A percentile compares a stretch with the other conserved stretches of the same genome.
phyloP scores from a whole-genome alignment of 192 early-diverging fungal genomes.

The Hyaloraphidium curvatum region DNA sequence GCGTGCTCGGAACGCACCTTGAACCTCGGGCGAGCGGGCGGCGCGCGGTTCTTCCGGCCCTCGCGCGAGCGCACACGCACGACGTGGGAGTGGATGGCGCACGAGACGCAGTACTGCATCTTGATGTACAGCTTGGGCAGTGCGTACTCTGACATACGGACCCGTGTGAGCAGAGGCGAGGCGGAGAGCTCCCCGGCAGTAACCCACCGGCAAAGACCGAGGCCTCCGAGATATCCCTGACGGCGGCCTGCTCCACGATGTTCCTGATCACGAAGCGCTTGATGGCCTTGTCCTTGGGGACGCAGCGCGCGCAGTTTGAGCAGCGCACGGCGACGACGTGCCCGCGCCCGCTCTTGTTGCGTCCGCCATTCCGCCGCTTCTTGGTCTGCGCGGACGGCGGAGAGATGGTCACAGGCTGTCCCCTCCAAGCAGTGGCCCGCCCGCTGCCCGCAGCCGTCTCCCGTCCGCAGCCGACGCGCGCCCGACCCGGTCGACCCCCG shows the following conservation, averaged over 20 bases:
- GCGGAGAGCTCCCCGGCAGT: no score
- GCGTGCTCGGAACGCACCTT: no score
- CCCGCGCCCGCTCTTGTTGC: slow-evolving; percentile 97
- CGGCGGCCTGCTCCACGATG: slow-evolving; percentile 95
- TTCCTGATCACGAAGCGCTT: slow-evolving; percentile 97
- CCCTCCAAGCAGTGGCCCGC: no score
- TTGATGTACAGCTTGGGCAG: slow-evolving; percentile 99
- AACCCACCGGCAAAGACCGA: slow-evolving; percentile 73
- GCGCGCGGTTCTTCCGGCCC: slow-evolving; percentile 12
- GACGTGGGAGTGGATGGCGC: slow-evolving; percentile 82
- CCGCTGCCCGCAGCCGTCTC: no score
- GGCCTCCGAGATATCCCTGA: slow-evolving; percentile 89
- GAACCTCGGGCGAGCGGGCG: neutral
- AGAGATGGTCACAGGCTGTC: no score
- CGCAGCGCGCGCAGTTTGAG: slow-evolving; percentile 96
- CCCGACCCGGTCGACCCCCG: no score
- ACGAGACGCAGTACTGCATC: slow-evolving; percentile 86
- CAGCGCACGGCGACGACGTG: slow-evolving; percentile 94
- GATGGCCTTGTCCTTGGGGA: slow-evolving; percentile 99
- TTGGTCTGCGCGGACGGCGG: slow-evolving; percentile 64
- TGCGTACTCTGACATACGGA: slow-evolving; percentile 60
- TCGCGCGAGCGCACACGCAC: slow-evolving; percentile 82
- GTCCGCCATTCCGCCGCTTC: slow-evolving; percentile 99
- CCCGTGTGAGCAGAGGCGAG: no score
- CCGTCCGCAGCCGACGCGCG: no score